A percentile compares a stretch with the other conserved stretches of the same genome.
Evolutionary conservation across 2,329 filamentous ascomycete species (phyloP).

Genomic region (Stagonosporopsis vannaccii): DNA sequence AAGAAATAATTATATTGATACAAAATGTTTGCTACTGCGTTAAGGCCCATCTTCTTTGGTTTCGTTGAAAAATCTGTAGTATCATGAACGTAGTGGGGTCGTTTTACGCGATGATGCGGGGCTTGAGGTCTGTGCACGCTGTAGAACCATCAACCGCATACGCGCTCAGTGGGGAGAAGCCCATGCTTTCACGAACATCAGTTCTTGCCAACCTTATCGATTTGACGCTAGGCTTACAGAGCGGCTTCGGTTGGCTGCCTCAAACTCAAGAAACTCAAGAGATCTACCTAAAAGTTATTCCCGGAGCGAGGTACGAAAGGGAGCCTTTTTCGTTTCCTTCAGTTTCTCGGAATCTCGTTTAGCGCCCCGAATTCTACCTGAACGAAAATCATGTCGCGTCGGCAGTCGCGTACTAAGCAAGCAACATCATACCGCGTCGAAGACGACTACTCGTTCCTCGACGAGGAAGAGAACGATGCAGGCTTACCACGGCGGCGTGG

Average conservation of each 20-base stretch:
- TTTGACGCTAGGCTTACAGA: background rate
- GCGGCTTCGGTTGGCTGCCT: background rate
- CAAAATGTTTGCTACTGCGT: background rate
- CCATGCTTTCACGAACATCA: background rate
- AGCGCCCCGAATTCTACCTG: slow-evolving; percentile 14
- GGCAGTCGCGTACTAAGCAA: slow-evolving; percentile 31
- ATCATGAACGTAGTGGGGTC: background rate
- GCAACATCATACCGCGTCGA: slow-evolving; percentile 30
- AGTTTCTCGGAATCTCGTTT: slow-evolving; percentile 10
- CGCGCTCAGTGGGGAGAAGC: background rate
- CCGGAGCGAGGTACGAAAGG: slow-evolving; percentile 2
- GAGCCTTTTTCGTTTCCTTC: slow-evolving; percentile 5
- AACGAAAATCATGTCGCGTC: slow-evolving; percentile 25
- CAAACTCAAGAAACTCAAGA: background rate
- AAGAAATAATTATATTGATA: too few relatives aligned
- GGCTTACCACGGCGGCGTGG: slow-evolving; percentile 19
- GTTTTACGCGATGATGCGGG: slow-evolving; percentile 9
- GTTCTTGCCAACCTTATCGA: background rate
- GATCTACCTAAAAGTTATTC: too few relatives aligned
- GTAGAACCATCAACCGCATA: background rate
- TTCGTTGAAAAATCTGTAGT: background rate
- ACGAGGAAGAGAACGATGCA: slow-evolving; percentile 25
- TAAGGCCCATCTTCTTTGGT: background rate
- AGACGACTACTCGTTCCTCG: slow-evolving; percentile 33
- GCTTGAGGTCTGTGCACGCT: slow-evolving; percentile 26